Base-by-base conservation (phyloP, 331 rosid species). In the Arachis monticola region DNA sequence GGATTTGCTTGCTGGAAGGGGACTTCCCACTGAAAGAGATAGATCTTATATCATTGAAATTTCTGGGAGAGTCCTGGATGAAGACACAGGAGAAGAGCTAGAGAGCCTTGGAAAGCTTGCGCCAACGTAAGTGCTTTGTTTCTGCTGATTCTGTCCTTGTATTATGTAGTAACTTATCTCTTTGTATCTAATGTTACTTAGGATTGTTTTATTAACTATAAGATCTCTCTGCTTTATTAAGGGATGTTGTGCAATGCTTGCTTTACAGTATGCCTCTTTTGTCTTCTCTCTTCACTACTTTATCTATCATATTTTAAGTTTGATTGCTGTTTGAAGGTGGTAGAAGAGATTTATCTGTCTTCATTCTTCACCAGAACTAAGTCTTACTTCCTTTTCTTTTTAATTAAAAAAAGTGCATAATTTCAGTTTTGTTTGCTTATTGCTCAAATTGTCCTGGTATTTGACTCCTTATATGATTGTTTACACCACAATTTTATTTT, bases 51-150 rank as follows among this genome's bases (percentile, higher is more conserved):
- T 92, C 44, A 61, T 95, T 52, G 97, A 95, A 74, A 95, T 95
- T 66, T 90, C 97, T 0, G 99, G 99, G 79, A 86, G 91, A 84
- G 93, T 95, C 70, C 86, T 90, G 38, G 96, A 95, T 48, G 97
- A 85, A 84, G 97, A 95, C 84, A 92, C 91, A 0, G 96, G 99
- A 31, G 97, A 90, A 79, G 99, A 95, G 85, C 73, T 88, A 51
- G 99, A 92, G 69, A 66, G 97, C 88, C 99, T 95, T 2, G 99
- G 99, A 64, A 92, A 90, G 85, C 96, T 95, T 8, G 99, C 99
- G 17, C 99, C 99, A 6, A 95, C 99, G 99, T 95, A 84, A 90
- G 96, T 56, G 35, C 72, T 46, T 9, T 12, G 45, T 56, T 73
- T 71, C 7, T 48, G 53, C 70, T 35, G 56, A 32, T 55, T 67